A percentile compares a stretch with the other conserved stretches of the same genome.
These are phyloP conservation scores for Carpinus viminea DNA, from an alignment of 306 rosid genomes.

Conservation along the genomic window DNA sequence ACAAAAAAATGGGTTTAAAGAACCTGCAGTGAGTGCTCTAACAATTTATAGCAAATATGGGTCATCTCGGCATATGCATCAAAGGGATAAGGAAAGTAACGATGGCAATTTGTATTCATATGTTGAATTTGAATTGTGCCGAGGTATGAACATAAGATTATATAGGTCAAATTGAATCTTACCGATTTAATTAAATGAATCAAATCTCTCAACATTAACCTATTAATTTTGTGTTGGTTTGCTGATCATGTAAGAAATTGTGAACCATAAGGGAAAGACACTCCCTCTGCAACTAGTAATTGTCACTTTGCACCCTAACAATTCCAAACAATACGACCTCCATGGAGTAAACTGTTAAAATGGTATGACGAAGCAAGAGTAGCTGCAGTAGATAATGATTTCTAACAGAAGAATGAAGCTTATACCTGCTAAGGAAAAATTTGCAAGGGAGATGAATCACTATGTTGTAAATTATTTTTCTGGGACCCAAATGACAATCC, in stretches of 20 bases:
- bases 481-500: conserved; percentile 38
- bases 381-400: background rate
- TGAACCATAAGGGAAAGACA: background rate
- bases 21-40: too few relatives aligned
- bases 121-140: too few relatives aligned
- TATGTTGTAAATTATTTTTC: conserved; percentile 12
- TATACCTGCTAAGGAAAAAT: background rate
- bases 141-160: too few relatives aligned
- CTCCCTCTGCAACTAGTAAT: background rate
- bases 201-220: too few relatives aligned
- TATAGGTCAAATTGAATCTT: too few relatives aligned
- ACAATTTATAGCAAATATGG: background rate
- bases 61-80: background rate
- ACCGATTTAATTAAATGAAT: too few relatives aligned
- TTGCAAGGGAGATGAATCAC: background rate
- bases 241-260: too few relatives aligned
- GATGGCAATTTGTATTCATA: too few relatives aligned
- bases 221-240: too few relatives aligned
- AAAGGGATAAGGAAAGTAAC: background rate
- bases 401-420: background rate
- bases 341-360: background rate
- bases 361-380: background rate
- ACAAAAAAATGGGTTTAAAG: too few relatives aligned
- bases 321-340: background rate
- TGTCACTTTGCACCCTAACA: background rate